These are phyloP conservation scores for Colletotrichum gigasporum DNA, from an alignment of 2,329 filamentous ascomycete species.

Conservation along the genomic window DNA sequence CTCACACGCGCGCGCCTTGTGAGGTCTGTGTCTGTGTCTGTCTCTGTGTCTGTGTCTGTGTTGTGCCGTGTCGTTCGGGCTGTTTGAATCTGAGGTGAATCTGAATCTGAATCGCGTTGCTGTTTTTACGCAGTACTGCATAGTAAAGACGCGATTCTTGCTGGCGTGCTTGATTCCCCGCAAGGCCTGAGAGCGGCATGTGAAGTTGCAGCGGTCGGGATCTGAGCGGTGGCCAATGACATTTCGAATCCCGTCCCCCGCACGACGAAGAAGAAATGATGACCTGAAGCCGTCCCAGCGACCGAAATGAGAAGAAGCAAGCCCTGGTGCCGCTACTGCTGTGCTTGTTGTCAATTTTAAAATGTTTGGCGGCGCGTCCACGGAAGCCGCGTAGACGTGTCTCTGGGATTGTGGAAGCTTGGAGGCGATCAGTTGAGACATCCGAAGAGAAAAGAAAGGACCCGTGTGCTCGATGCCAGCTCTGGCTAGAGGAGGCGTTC, in stretches of 20 bases:
- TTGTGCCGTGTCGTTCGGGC: background rate
- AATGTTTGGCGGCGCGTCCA: background rate
- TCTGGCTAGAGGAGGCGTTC: slow-evolving; percentile 3
- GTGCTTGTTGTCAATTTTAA: background rate
- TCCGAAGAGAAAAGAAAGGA: slow-evolving; percentile 16
- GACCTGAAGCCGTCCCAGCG: background rate
- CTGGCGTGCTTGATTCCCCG: slow-evolving; percentile 14
- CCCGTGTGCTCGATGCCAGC: slow-evolving; percentile 3
- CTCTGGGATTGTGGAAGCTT: background rate
- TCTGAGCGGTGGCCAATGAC: slow-evolving; percentile 14
- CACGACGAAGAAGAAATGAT: slow-evolving; percentile 7
- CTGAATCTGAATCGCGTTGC: background rate
- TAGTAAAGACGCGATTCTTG: slow-evolving; percentile 1
- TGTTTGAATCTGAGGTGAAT: slow-evolving; percentile 13
- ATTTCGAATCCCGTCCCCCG: slow-evolving; percentile 6
- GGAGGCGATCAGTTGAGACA: slow-evolving; percentile 17
- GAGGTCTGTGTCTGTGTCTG: background rate
- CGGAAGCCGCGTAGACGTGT: background rate
- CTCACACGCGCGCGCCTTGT: too few species aligned
- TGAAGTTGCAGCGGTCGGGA: slow-evolving; percentile 17
- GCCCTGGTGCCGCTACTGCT: background rate
- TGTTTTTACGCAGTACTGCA: background rate
- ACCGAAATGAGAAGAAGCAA: slow-evolving; percentile 11
- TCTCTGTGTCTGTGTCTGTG: background rate
- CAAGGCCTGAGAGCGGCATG: slow-evolving; percentile 17